Evolutionary conservation across 257 asterid genomes (phyloP).

Genomic region (Thymus quinquecostatus): DNA sequence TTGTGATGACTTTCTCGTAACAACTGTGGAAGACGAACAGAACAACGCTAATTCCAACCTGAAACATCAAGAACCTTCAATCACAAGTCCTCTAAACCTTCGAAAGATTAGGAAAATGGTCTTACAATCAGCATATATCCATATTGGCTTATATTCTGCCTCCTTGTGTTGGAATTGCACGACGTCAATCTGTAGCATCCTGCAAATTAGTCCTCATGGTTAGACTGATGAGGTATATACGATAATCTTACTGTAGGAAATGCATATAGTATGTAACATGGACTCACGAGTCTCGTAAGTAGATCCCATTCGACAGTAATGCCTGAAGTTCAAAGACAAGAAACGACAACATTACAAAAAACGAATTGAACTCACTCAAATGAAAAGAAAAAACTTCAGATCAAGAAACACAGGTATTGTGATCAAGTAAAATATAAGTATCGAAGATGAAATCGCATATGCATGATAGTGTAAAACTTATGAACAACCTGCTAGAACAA

Average conservation of each 20-base stretch:
- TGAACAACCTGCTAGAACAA: slow-evolving; percentile 67
- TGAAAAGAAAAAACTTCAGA: neutral
- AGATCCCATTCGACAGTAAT: slow-evolving; percentile 74
- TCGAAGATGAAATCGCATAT: neutral
- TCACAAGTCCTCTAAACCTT: neutral
- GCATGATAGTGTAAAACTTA: neutral
- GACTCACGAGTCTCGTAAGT: slow-evolving; percentile 51
- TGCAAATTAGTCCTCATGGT: slow-evolving; percentile 37
- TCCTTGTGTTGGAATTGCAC: slow-evolving; percentile 57
- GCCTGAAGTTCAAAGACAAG: slow-evolving; percentile 48
- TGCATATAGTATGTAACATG: neutral
- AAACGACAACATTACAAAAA: neutral
- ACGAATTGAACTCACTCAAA: neutral
- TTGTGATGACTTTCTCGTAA: slow-evolving; percentile 61
- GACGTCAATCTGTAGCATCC: slow-evolving; percentile 77
- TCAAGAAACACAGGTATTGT: neutral
- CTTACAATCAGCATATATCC: slow-evolving; percentile 82
- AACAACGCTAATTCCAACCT: slow-evolving; percentile 68
- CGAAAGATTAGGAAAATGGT: slow-evolving; percentile 1
- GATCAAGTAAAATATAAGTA: neutral
- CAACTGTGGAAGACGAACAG: slow-evolving; percentile 72
- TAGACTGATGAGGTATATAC: neutral
- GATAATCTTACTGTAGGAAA: too few relatives aligned
- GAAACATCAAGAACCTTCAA: slow-evolving; percentile 19
- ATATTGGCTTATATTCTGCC: slow-evolving; percentile 72